Evolutionary conservation across 768 basidiomycete species (phyloP), one percentile per base, ranked within the genome.

Genomic region (Leccinum boreale): DNA sequence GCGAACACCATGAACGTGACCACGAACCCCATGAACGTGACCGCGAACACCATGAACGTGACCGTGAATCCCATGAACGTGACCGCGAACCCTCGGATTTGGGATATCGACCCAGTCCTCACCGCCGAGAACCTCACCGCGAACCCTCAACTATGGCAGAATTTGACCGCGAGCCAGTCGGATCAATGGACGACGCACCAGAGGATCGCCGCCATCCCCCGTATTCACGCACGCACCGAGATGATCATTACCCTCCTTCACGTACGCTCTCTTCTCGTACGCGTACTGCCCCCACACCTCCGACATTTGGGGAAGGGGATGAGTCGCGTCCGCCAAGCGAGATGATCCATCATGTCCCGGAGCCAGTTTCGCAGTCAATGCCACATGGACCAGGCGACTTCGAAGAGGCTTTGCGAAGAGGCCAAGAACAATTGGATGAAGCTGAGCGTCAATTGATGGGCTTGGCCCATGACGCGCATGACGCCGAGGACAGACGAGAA

Each of bases 401-500:
- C 24, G 81, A 82, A 53, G 78, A 84, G 33, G 79, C 80, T 48
- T 65, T 81, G 51, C 71, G 71, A 14, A 74, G 65, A 31, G 81
- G 81, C 10, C 71, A 82, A 1, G 79, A 84, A 55, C 82, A 82
- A 19, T 75, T 91, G 24, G 78, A 79, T 10, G 85, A 83, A 0
- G 77, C 82, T 19, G 82, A 85, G 52, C 70, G 74, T 19, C 77
- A 78, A 21, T 66, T 90, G 12, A 74, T 77, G 4, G 74, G 81
- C 29, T 74, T 81, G 5, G 75, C 78, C 9, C 74, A 76, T 8
- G 77, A 78, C 2, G 81, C 84, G 0, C 78, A 81, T 35, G 81
- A 83, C 52, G 82, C 81, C 1, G 90, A 92, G 64, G 79, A 82
- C 24, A 75, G 75, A 48, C 81, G 90, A 10, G 89, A 92, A 56